A percentile compares a stretch with the other conserved stretches of the same genome.
Conservation (phyloP, 148 eudicot species). For the Vaccinium macrocarpon region DNA sequence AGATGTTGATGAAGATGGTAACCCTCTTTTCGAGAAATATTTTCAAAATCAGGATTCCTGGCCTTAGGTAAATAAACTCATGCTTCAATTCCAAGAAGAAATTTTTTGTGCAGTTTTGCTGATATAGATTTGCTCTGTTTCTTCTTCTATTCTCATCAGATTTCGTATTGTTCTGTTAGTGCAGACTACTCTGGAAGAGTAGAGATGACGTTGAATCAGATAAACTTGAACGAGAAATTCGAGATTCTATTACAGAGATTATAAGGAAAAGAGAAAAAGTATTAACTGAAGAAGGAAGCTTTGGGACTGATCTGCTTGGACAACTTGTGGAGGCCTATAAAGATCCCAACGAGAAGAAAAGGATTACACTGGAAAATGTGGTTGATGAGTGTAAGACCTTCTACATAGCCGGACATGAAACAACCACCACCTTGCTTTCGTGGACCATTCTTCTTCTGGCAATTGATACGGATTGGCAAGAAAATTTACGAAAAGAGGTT, state of each 20-base stretch:
- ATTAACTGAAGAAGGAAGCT: not conserved
- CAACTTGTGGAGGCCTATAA: constrained; percentile 10
- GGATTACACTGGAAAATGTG: constrained; percentile 5
- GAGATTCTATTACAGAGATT: constrained; percentile 1
- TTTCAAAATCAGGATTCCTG: not conserved
- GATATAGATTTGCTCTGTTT: too few species aligned
- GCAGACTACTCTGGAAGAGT: constrained; percentile 6
- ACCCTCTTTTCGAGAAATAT: not conserved
- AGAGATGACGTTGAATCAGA: constrained; percentile 9
- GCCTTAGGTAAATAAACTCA: not conserved
- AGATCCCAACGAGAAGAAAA: not conserved
- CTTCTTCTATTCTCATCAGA: not conserved
- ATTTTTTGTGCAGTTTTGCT: too few species aligned
- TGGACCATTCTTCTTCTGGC: constrained; percentile 22
- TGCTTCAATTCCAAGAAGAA: too few species aligned
- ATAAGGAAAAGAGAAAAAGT: constrained; percentile 10
- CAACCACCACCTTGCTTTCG: constrained; percentile 13
- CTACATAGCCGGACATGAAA: constrained; percentile 17
- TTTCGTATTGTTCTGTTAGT: not conserved
- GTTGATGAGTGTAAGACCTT: constrained; percentile 24
- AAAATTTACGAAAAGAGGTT: constrained; percentile 18
- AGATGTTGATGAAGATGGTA: constrained; percentile 10
- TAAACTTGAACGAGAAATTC: constrained; percentile 15
- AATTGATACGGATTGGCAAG: constrained; percentile 28
- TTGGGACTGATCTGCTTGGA: constrained; percentile 14